Percentiles rank a stretch among this genome's conserved stretches.
Evolutionary conservation across 1,139 yeast genomes (phyloP).

Genomic region (Hyphopichia khmerensis): DNA sequence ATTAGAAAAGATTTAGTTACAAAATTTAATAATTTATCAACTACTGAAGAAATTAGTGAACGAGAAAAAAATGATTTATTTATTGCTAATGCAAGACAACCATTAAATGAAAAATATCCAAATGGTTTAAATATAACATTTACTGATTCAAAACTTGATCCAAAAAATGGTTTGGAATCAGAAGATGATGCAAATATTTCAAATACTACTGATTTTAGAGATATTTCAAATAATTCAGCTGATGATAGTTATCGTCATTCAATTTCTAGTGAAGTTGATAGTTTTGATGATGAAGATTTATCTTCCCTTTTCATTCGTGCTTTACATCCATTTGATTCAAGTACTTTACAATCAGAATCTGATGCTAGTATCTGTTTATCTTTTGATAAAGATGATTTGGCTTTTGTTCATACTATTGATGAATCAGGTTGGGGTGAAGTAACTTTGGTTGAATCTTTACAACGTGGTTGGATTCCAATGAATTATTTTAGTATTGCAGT

Average conservation of each 20-base stretch:
- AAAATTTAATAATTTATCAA: constrained; percentile 14
- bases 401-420: constrained; percentile 85
- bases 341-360: constrained; percentile 59
- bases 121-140: constrained; percentile 18
- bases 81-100: constrained; percentile 10
- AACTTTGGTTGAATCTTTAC: constrained; percentile 64
- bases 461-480: constrained; percentile 96
- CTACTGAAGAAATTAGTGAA: constrained; percentile 9
- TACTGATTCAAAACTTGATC: constrained; percentile 18
- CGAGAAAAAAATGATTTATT: constrained; percentile 17
- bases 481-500: constrained; percentile 77
- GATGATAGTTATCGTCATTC: constrained; percentile 7
- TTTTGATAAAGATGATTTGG: constrained; percentile 76
- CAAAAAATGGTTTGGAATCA: constrained; percentile 10
- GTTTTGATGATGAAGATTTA: constrained; percentile 35
- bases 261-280: constrained; percentile 6
- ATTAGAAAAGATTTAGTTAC: constrained; percentile 30
- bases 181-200: background rate
- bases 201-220: background rate
- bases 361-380: constrained; percentile 82
- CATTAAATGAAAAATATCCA: constrained; percentile 10
- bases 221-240: constrained; percentile 2
- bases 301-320: constrained; percentile 58
- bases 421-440: constrained; percentile 99
- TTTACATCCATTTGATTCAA: constrained; percentile 75